A percentile compares a stretch with the other conserved stretches of the same genome.
These are phyloP conservation scores for Lithohypha guttulata DNA, from an alignment of 2,329 filamentous ascomycete genomes.

Conservation along the genomic window DNA sequence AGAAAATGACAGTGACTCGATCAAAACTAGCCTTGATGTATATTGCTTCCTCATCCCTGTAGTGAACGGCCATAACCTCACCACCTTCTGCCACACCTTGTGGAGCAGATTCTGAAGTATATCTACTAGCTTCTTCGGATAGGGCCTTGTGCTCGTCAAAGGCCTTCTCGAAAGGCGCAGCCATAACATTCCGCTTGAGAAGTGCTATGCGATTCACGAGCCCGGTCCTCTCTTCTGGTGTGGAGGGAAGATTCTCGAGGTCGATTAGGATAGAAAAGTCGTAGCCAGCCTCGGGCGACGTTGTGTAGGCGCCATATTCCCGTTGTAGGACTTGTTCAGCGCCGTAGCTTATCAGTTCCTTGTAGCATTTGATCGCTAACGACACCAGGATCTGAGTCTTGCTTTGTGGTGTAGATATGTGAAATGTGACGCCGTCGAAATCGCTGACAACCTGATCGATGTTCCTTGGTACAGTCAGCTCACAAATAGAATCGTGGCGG, in stretches of 20 bases:
- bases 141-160: constrained; percentile 85
- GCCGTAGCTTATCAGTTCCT: constrained; percentile 84
- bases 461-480: too few relatives aligned
- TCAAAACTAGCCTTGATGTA: constrained; percentile 98
- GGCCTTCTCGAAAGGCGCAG: constrained; percentile 92
- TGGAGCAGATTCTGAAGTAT: constrained; percentile 85
- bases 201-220: constrained; percentile 78
- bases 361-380: constrained; percentile 87
- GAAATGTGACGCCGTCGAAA: constrained; percentile 97
- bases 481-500: too few relatives aligned
- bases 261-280: constrained; percentile 93
- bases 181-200: constrained; percentile 97
- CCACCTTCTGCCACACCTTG: constrained; percentile 83
- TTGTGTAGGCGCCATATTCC: constrained; percentile 89
- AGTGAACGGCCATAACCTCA: constrained; percentile 90
- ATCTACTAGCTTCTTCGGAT: constrained; percentile 79
- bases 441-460: constrained; percentile 97
- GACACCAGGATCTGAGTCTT: constrained; percentile 94
- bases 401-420: constrained; percentile 88
- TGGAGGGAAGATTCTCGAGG: constrained; percentile 71
- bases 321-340: constrained; percentile 83
- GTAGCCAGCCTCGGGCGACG: constrained; percentile 76
- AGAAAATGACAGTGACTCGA: constrained; percentile 97
- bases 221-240: constrained; percentile 76
- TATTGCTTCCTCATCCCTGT: constrained; percentile 96